These are phyloP conservation scores for Botrytis fabae DNA, from an alignment of 2,329 filamentous ascomycete species.

Conservation along the genomic window DNA sequence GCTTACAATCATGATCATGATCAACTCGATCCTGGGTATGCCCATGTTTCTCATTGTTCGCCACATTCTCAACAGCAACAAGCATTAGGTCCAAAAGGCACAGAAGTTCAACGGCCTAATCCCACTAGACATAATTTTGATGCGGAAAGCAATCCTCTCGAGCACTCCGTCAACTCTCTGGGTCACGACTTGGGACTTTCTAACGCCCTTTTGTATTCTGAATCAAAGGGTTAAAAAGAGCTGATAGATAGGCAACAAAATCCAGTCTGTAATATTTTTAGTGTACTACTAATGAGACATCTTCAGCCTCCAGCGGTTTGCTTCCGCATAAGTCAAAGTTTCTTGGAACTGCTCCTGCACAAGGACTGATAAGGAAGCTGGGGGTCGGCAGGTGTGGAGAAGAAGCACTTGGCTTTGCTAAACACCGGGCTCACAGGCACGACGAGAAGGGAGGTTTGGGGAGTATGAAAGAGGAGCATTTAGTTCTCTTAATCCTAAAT, in stretches of 20 bases:
- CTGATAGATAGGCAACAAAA: no score
- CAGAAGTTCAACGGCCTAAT: background rate
- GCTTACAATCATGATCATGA: constrained; percentile 25
- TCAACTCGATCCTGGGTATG: constrained; percentile 33
- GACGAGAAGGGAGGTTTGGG: background rate
- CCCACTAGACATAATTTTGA: background rate
- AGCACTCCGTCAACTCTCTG: background rate
- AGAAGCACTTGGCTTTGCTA: background rate
- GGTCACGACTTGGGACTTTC: background rate
- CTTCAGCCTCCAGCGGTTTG: no score
- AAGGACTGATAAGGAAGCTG: background rate
- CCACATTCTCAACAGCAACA: constrained; percentile 42
- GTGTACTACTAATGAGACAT: no score
- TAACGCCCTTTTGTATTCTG: background rate
- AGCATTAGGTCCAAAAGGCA: constrained; percentile 24
- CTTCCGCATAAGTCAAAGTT: no score
- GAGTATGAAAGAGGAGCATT: background rate
- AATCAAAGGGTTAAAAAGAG: no score
- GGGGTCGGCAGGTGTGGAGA: background rate
- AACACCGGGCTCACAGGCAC: background rate
- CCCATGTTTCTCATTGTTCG: constrained; percentile 43
- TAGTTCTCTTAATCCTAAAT: background rate
- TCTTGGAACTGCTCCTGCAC: no score
- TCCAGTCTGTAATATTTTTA: no score
- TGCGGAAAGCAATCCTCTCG: background rate